These are phyloP conservation scores for Clavulina sp. DNA, from an alignment of 768 basidiomycete species.

Conservation along the genomic window DNA sequence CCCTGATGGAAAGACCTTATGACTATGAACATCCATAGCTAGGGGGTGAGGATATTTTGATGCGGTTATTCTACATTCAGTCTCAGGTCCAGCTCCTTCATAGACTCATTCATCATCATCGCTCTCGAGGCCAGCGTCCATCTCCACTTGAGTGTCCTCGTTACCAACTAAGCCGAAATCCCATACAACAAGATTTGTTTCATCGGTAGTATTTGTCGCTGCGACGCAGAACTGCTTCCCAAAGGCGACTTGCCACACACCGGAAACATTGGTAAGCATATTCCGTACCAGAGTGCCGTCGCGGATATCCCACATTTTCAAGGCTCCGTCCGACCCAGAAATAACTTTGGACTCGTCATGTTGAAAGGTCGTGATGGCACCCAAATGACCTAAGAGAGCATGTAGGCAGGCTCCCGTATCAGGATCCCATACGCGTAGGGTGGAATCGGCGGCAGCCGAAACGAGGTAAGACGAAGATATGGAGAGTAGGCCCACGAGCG, in stretches of 20 bases:
- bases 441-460: slow-evolving; percentile 92
- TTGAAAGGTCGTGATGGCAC: slow-evolving; percentile 97
- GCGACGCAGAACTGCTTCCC: slow-evolving; percentile 90
- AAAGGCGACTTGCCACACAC: slow-evolving; percentile 96
- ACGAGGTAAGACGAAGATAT: slow-evolving; percentile 81
- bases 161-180: slow-evolving; percentile 1
- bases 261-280: slow-evolving; percentile 75
- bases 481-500: slow-evolving; percentile 83
- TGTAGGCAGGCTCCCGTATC: slow-evolving; percentile 63
- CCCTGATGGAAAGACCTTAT: no score
- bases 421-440: slow-evolving; percentile 88
- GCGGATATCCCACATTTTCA: slow-evolving; percentile 95
- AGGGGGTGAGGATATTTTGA: no score
- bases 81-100: no score
- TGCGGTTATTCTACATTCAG: no score
- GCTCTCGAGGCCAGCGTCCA: slow-evolving; percentile 9
- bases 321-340: slow-evolving; percentile 83
- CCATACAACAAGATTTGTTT: slow-evolving; percentile 59
- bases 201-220: slow-evolving; percentile 65
- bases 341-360: slow-evolving; percentile 97
- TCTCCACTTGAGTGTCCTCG: slow-evolving; percentile 16
- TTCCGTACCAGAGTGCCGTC: slow-evolving; percentile 78
- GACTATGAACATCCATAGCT: no score
- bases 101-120: slow-evolving; percentile 12
- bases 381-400: slow-evolving; percentile 76